Evolutionary conservation across 129 eudicot species (phyloP), one percentile per base, ranked within the genome.

Genomic region (Pulicaria dysenterica): DNA sequence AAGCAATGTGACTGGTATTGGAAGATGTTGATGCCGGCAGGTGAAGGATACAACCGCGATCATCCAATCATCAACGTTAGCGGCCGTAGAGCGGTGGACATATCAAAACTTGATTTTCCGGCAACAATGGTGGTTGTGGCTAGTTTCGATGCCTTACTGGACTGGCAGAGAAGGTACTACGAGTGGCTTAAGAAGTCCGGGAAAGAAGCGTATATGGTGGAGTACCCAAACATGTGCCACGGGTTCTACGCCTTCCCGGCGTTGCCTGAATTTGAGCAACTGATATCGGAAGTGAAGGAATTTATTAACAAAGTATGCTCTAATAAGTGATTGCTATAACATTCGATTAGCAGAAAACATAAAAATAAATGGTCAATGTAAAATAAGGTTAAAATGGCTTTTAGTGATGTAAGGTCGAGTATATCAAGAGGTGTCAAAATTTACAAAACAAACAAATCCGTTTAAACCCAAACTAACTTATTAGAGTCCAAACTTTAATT

Each of bases 61-160:
- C 79, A 74, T 50, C 53, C 42, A 44, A 51, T 50, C 7, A 40
- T 74, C 16, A 74, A 74, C 45, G 80, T 75, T 42, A 40, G 65
- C 3, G 79, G 79, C 17, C 46, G 64, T 3, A 41, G 7, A 17
- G 79, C 72, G 54, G 49, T 71, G 60, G 63, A 69, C 14, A 37
- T 69, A 51, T 53, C 76, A 8, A 55, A 13, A 7, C 1, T 24
- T 24, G 31, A 24, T 24, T 24, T 24, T 24, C 31, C 31, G 31
- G 31, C 31, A 24, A 24, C 74, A 2, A 50, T 69, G 39, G 63
- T 69, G 39, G 7, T 69, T 15, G 46, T 69, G 14, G 74, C 15
- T 3, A 39, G 74, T 3, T 51, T 36, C 15, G 64, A 69, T 36
- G 9, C 0, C 3, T 50, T 69, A 69, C 46, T 1, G 14, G 74